Conservation (phyloP, 768 basidiomycete genomes). For the Podaxis mareebaensis region DNA sequence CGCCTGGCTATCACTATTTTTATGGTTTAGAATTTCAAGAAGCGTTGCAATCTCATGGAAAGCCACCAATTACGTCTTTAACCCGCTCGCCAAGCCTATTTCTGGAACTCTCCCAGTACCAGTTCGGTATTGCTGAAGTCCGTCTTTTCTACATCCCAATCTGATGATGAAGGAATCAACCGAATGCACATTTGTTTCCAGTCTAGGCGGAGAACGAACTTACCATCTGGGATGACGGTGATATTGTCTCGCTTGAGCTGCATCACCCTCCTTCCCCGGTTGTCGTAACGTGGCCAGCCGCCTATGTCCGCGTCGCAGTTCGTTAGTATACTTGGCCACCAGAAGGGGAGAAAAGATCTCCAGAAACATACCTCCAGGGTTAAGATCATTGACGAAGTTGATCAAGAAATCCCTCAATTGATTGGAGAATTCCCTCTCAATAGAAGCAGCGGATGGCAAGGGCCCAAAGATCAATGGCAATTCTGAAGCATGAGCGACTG, state of each 20-base stretch:
- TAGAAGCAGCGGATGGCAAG: slow-evolving; percentile 33
- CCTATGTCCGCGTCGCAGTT: slow-evolving; percentile 25
- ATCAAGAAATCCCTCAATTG: slow-evolving; percentile 54
- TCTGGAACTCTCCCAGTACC: slow-evolving; percentile 48
- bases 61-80: not conserved
- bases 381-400: slow-evolving; percentile 57
- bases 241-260: slow-evolving; percentile 54
- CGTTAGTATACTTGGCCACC: not conserved
- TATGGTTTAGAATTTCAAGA: too few species aligned
- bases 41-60: too few species aligned
- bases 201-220: slow-evolving; percentile 11
- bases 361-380: slow-evolving; percentile 48
- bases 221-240: slow-evolving; percentile 55
- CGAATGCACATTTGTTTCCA: not conserved
- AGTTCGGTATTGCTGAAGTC: slow-evolving; percentile 40
- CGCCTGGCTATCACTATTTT: too few species aligned
- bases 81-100: slow-evolving; percentile 25
- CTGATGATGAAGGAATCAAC: slow-evolving; percentile 25
- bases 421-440: slow-evolving; percentile 47
- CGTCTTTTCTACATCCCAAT: slow-evolving; percentile 41
- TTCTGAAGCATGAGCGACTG: slow-evolving; percentile 54
- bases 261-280: slow-evolving; percentile 36
- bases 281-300: slow-evolving; percentile 46
- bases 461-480: slow-evolving; percentile 50
- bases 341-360: not conserved